These are phyloP conservation scores for Trametes polyzona DNA, from an alignment of 1,284 basidiomycete species.

Conservation along the genomic window DNA sequence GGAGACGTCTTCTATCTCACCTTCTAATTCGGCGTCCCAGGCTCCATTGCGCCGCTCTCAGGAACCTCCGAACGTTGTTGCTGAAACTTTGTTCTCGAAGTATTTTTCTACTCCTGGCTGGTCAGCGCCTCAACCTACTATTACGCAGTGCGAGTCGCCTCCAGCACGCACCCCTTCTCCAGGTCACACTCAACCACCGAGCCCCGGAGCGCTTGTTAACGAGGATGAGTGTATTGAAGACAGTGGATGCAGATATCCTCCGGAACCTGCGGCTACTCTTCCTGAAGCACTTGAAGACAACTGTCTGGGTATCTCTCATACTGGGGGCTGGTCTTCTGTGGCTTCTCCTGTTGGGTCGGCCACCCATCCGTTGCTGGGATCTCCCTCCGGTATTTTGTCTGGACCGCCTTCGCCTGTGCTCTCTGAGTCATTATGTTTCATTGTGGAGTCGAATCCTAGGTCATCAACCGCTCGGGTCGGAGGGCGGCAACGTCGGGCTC, in stretches of 20 bases:
- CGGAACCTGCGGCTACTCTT: not conserved
- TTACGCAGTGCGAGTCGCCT: no score
- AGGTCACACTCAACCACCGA: no score
- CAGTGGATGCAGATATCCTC: no score
- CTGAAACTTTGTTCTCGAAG: slow-evolving; percentile 1
- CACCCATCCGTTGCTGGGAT: not conserved
- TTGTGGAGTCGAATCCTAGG: not conserved
- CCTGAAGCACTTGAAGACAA: not conserved
- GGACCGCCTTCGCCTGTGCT: slow-evolving; percentile 1
- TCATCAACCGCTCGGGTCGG: no score
- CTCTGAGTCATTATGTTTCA: not conserved
- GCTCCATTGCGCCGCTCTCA: slow-evolving; percentile 3
- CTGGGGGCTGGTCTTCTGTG: not conserved
- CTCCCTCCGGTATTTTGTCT: not conserved
- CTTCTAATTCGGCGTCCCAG: slow-evolving; percentile 36
- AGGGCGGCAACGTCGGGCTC: no score
- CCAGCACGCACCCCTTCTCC: no score
- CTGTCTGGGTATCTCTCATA: not conserved
- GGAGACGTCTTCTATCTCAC: slow-evolving; percentile 46
- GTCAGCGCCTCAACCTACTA: no score
- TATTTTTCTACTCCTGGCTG: slow-evolving; percentile 16
- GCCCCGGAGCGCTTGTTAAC: no score
- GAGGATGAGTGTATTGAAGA: no score
- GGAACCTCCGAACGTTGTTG: no score
- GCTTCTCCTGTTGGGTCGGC: not conserved